Conservation (phyloP, 2,329 filamentous ascomycete genomes). For the Ceratocystis albifundus region DNA sequence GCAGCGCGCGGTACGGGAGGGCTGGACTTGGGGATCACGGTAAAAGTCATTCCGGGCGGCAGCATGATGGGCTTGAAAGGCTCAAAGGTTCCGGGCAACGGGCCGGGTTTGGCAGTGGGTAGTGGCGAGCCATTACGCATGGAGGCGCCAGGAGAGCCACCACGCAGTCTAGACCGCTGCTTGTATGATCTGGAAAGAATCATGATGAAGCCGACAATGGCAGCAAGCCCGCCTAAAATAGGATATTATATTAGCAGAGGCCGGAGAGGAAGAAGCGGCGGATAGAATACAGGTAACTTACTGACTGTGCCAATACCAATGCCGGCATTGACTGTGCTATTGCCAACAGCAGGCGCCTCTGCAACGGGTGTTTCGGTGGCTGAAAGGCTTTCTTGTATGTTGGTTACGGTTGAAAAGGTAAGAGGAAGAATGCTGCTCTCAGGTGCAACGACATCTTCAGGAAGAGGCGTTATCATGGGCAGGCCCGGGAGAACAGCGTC, state of each 20-base stretch:
- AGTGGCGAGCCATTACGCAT: background rate
- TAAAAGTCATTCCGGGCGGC: constrained; percentile 18
- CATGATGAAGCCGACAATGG: constrained; percentile 20
- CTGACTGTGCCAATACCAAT: constrained; percentile 21
- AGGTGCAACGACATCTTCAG: constrained; percentile 6
- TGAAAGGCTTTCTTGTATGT: constrained; percentile 17
- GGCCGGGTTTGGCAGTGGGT: constrained; percentile 17
- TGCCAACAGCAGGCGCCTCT: background rate
- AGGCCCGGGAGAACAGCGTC: background rate
- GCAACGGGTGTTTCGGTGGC: background rate
- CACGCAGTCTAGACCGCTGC: background rate
- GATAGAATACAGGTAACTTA: background rate
- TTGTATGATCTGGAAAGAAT: constrained; percentile 18
- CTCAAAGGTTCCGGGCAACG: constrained; percentile 20
- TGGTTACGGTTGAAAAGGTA: constrained; percentile 16
- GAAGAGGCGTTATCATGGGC: constrained; percentile 12
- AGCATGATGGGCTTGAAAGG: constrained; percentile 22
- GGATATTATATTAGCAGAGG: background rate
- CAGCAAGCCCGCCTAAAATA: constrained; percentile 16
- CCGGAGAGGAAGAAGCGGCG: background rate
- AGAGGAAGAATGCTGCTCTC: constrained; percentile 10
- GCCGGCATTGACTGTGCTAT: constrained; percentile 14
- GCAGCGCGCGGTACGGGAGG: constrained; percentile 4
- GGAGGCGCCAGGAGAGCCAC: constrained; percentile 9
- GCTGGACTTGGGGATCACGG: background rate